These are phyloP conservation scores for Saposhnikovia divaricata DNA, from an alignment of 129 eudicot species.

Conservation along the genomic window DNA sequence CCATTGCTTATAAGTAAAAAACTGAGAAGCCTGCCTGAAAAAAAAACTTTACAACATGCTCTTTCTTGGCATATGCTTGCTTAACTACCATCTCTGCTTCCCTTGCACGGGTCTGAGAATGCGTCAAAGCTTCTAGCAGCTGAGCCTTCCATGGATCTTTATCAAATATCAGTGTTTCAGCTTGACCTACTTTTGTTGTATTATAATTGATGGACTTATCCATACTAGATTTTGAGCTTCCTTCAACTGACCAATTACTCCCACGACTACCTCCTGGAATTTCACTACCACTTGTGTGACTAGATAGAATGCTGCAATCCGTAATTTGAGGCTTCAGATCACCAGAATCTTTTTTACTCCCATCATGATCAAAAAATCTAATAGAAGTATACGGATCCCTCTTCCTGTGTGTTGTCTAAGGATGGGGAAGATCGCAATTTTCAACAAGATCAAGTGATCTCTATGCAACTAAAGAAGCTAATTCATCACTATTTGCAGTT, in stretches of 20 bases:
- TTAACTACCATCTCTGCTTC: conserved; percentile 89
- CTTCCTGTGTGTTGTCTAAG: conserved; percentile 32
- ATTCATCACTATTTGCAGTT: conserved; percentile 58
- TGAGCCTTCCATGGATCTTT: conserved; percentile 49
- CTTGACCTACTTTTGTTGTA: conserved; percentile 19
- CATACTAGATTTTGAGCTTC: neutral
- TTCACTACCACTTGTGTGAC: conserved; percentile 13
- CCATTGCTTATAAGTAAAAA: conserved; percentile 90
- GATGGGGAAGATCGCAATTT: conserved; percentile 90
- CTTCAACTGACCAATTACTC: neutral
- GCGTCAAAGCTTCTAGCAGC: conserved; percentile 78
- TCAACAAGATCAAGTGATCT: conserved; percentile 61
- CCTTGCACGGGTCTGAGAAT: conserved; percentile 93
- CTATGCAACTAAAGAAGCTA: conserved; percentile 71
- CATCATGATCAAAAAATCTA: conserved; percentile 21
- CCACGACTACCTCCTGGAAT: conserved; percentile 12
- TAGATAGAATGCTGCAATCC: conserved; percentile 15
- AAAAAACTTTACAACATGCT: conserved; percentile 67
- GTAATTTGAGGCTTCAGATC: conserved; percentile 17
- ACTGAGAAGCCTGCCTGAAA: conserved; percentile 73
- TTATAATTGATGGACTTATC: conserved; percentile 25
- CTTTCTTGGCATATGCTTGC: conserved; percentile 64
- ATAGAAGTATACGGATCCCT: conserved; percentile 20
- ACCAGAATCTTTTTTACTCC: conserved; percentile 13
- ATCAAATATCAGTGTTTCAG: conserved; percentile 12